A percentile compares a stretch with the other conserved stretches of the same genome.
phyloP scores from a whole-genome alignment of 2,329 filamentous ascomycete genomes.

The Phoma sp. region DNA sequence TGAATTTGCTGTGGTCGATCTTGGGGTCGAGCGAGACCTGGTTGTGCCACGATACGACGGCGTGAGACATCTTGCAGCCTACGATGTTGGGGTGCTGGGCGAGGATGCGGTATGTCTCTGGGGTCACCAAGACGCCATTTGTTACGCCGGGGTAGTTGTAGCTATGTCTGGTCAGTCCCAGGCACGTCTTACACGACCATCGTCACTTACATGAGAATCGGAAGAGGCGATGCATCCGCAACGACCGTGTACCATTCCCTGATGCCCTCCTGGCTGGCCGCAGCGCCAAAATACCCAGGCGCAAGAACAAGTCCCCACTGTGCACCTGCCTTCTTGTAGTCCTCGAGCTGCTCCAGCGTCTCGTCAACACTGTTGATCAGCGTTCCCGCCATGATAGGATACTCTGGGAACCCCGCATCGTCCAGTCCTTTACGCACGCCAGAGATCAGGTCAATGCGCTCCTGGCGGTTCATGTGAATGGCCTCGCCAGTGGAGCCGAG shows the following conservation, averaged over 20 bases:
- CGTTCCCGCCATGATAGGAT: constrained; percentile 68
- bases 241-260: constrained; percentile 66
- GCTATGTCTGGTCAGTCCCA: constrained; percentile 43
- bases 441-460: constrained; percentile 62
- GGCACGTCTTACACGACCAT: neutral
- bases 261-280: constrained; percentile 64
- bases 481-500: constrained; percentile 70
- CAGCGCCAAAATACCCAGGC: constrained; percentile 69
- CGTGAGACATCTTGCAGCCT: constrained; percentile 73
- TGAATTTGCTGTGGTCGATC: constrained; percentile 66
- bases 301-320: constrained; percentile 69
- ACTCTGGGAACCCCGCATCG: constrained; percentile 62
- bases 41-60: constrained; percentile 68
- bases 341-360: constrained; percentile 63
- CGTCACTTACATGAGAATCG: constrained; percentile 63
- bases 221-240: constrained; percentile 66
- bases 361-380: constrained; percentile 68
- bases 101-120: constrained; percentile 64
- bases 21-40: constrained; percentile 65
- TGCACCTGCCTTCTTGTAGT: constrained; percentile 63
- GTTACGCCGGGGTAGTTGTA: constrained; percentile 73
- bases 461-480: constrained; percentile 65
- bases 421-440: constrained; percentile 63
- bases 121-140: constrained; percentile 66
- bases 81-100: constrained; percentile 70